A percentile compares a stretch with the other conserved stretches of the same genome.
Conservation (phyloP, 805 yeast species). For the Schizosaccharomyces octosporus region DNA sequence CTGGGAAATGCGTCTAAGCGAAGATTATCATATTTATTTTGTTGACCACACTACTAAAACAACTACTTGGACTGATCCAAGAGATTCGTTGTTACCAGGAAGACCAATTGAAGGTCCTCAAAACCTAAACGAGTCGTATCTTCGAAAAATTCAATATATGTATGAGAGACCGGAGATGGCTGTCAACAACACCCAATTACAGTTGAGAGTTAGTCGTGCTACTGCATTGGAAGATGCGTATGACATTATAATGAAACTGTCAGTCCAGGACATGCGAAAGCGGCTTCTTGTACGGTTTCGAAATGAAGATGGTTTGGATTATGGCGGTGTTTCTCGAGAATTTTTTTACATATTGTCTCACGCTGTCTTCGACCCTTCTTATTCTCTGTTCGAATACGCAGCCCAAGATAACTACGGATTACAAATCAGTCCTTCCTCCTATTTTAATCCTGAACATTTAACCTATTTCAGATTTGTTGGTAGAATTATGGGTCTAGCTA, state of each 20-base stretch:
- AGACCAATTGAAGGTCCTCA: constrained; percentile 97
- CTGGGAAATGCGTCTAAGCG: constrained; percentile 98
- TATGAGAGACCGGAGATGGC: constrained; percentile 94
- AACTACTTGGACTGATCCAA: constrained; percentile 98
- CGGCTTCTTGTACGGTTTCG: constrained; percentile 94
- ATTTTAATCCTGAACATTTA: constrained; percentile 90
- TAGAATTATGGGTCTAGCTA: constrained; percentile 92
- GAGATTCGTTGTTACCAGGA: constrained; percentile 89
- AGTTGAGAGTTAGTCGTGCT: constrained; percentile 88
- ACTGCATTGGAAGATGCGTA: constrained; percentile 92
- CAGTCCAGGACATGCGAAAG: constrained; percentile 93
- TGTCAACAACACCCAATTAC: constrained; percentile 94
- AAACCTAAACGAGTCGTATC: constrained; percentile 26
- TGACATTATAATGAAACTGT: constrained; percentile 95
- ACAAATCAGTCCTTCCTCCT: constrained; percentile 92
- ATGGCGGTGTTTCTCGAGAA: constrained; percentile 97
- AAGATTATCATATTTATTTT: constrained; percentile 92
- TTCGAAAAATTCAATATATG: constrained; percentile 91
- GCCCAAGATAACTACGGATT: constrained; percentile 94
- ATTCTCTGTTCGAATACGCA: constrained; percentile 88
- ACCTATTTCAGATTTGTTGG: constrained; percentile 96
- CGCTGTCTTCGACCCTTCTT: constrained; percentile 96
- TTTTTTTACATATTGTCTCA: constrained; percentile 89
- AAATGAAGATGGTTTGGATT: constrained; percentile 97
- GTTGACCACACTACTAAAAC: constrained; percentile 98